A percentile compares a stretch with the other conserved stretches of the same genome.
phyloP scores from a whole-genome alignment of 345 rosid species.

The Combretum micranthum region DNA sequence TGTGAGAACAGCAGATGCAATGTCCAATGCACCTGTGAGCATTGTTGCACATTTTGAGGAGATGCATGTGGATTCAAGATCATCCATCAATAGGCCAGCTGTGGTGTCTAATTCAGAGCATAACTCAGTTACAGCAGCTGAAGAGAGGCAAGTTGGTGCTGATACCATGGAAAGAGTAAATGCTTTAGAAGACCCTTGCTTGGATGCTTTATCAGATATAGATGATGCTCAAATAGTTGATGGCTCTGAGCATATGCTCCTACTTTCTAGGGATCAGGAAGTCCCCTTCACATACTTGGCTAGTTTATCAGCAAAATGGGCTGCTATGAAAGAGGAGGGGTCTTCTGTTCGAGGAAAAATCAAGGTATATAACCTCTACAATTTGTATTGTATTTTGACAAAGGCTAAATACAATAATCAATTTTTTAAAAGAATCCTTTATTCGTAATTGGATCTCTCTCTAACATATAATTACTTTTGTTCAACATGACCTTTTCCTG shows the following conservation, averaged over 20 bases:
- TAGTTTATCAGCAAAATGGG: slow-evolving; percentile 74
- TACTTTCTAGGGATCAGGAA: slow-evolving; percentile 44
- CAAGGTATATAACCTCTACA: slow-evolving; percentile 39
- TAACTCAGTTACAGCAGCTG: slow-evolving; percentile 1
- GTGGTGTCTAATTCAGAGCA: background rate
- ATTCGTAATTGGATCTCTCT: too few species aligned
- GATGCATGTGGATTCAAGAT: slow-evolving; percentile 2
- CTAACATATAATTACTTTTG: too few species aligned
- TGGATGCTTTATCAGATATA: slow-evolving; percentile 27
- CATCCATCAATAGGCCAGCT: background rate
- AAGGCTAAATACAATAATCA: background rate
- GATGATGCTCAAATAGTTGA: slow-evolving; percentile 35
- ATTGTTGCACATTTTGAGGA: background rate
- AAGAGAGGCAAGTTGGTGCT: slow-evolving; percentile 2
- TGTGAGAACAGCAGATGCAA: background rate
- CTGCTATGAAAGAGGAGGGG: slow-evolving; percentile 41
- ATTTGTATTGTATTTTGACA: background rate
- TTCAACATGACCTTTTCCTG: too few species aligned
- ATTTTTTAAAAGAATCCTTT: background rate
- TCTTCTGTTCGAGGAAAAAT: slow-evolving; percentile 57
- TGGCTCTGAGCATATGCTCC: slow-evolving; percentile 42
- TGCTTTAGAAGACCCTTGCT: slow-evolving; percentile 28
- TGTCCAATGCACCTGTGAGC: background rate
- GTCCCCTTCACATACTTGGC: slow-evolving; percentile 87
- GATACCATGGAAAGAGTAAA: slow-evolving; percentile 4